phyloP scores from a whole-genome alignment of 768 basidiomycete species.

The Suillus americanus region DNA sequence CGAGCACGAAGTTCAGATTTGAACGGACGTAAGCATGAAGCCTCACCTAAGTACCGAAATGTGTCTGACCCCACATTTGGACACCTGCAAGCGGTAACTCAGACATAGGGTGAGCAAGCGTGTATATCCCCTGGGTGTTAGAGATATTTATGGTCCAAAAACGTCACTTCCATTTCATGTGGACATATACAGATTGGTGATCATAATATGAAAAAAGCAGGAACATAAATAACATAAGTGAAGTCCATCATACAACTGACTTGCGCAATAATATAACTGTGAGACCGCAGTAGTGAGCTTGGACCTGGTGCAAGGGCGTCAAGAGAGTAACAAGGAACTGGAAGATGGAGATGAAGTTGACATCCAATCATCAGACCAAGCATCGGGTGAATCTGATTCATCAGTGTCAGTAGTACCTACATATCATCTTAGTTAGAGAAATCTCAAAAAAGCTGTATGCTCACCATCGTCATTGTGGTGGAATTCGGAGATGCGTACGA shows the following conservation, averaged over 20 bases:
- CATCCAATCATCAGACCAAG: neutral
- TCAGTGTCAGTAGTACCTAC: neutral
- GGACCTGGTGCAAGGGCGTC: neutral
- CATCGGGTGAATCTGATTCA: neutral
- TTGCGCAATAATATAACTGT: neutral
- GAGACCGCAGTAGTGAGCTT: too few species aligned
- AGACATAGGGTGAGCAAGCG: too few species aligned
- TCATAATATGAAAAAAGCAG: neutral
- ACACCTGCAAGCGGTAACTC: too few species aligned
- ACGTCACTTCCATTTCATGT: too few species aligned
- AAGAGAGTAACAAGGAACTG: neutral
- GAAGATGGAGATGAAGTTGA: neutral
- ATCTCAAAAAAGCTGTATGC: neutral
- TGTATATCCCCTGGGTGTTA: too few species aligned
- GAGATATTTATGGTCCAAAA: too few species aligned
- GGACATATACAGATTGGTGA: too few species aligned
- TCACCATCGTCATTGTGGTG: neutral
- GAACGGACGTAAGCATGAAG: too few species aligned
- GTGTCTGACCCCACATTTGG: too few species aligned
- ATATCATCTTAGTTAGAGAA: neutral
- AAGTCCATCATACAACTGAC: neutral
- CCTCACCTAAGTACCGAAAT: too few species aligned
- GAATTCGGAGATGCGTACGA: neutral
- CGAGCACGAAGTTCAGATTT: too few species aligned
- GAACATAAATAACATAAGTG: neutral